A percentile compares a stretch with the other conserved stretches of the same genome.
Evolutionary conservation across 163 green algal genomes (phyloP).

Genomic region (Scenedesmus sp.): DNA sequence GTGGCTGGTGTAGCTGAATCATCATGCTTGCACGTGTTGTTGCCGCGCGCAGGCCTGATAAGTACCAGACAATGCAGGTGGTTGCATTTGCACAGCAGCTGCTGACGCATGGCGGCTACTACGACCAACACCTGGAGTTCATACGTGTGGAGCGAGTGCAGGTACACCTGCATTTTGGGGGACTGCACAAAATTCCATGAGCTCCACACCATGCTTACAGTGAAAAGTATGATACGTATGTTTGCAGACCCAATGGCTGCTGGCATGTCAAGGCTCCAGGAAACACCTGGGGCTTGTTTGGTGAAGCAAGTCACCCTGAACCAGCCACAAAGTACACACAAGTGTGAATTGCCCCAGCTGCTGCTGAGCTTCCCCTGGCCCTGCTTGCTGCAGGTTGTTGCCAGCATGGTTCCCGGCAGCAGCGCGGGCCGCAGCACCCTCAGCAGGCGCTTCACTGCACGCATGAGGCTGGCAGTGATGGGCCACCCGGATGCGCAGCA

Average conservation of each 20-base stretch:
- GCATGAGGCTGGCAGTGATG: conserved; percentile 71
- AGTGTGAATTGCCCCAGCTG: neutral
- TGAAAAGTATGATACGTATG: too few species aligned
- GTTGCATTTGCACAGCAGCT: conserved; percentile 87
- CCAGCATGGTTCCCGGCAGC: conserved; percentile 77
- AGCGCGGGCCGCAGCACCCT: conserved; percentile 74
- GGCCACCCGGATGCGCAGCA: conserved; percentile 64
- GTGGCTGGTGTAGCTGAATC: too few species aligned
- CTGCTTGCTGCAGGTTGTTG: conserved; percentile 70
- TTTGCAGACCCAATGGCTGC: too few species aligned
- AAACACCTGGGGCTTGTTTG: too few species aligned
- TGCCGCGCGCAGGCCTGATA: conserved; percentile 69
- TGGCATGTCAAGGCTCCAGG: too few species aligned
- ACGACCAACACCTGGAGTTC: conserved; percentile 85
- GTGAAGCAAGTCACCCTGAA: too few species aligned
- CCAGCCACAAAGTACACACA: too few species aligned
- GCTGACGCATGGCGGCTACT: conserved; percentile 84
- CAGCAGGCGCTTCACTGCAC: conserved; percentile 75
- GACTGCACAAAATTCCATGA: too few species aligned
- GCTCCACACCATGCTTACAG: too few species aligned
- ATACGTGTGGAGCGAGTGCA: conserved; percentile 78
- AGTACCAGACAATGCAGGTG: conserved; percentile 86
- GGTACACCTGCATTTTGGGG: too few species aligned
- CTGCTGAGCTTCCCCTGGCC: neutral
- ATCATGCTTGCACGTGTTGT: too few species aligned